Percentiles rank a stretch among this genome's conserved stretches.
Conservation (phyloP, 495 filamentous ascomycete genomes). For the Daldinia decipiens region DNA sequence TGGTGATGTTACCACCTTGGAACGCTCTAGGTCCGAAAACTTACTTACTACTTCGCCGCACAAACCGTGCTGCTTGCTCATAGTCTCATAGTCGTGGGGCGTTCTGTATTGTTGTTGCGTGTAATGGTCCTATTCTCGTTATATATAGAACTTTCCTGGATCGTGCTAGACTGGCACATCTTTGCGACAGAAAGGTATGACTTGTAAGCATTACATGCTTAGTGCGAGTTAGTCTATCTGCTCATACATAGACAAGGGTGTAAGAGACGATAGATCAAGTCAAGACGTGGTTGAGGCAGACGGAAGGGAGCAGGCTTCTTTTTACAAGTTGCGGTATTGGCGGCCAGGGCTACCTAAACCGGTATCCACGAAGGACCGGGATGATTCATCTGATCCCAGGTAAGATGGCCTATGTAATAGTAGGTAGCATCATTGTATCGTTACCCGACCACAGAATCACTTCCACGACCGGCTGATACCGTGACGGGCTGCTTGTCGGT, state of each 20-base stretch:
- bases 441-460: conserved; percentile 36
- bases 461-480: conserved; percentile 34
- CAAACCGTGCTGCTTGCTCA: not conserved
- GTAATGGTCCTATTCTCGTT: conserved; percentile 11
- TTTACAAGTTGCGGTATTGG: conserved; percentile 22
- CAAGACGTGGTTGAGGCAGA: conserved; percentile 4
- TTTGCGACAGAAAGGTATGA: conserved; percentile 25
- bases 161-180: conserved; percentile 17
- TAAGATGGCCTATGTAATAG: conserved; percentile 22
- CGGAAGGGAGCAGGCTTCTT: conserved; percentile 14
- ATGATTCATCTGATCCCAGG: conserved; percentile 34
- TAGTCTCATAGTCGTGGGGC: conserved; percentile 4
- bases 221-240: conserved; percentile 19
- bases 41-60: conserved; percentile 24
- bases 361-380: conserved; percentile 26
- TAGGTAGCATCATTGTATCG: conserved; percentile 34
- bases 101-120: conserved; percentile 4
- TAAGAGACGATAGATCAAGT: conserved; percentile 30
- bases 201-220: conserved; percentile 19
- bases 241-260: conserved; percentile 33
- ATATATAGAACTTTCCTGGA: conserved; percentile 15
- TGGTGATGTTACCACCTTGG: conserved; percentile 21
- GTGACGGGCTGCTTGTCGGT: conserved; percentile 28
- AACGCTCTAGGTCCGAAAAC: conserved; percentile 24
- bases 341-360: conserved; percentile 19